Evolutionary conservation across 1,284 basidiomycete species (phyloP).

Genomic region (Wallemia hederae): DNA sequence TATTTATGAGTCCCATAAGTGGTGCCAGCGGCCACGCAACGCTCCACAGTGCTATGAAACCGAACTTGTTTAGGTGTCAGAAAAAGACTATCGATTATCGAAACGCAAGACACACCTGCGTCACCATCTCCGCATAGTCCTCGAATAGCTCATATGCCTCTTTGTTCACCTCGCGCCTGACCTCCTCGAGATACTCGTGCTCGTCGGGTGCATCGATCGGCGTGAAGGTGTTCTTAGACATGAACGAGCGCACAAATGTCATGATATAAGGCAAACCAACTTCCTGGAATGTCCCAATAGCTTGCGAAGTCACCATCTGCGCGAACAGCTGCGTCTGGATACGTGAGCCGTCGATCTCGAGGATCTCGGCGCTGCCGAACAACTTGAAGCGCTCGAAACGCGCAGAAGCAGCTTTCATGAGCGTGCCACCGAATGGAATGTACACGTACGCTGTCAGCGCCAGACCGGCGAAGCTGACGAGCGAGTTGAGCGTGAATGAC

Average conservation of each 20-base stretch:
- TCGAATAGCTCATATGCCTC: slow-evolving; percentile 51
- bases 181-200: slow-evolving; percentile 38
- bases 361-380: slow-evolving; percentile 14
- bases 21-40: slow-evolving; percentile 82
- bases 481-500: slow-evolving; percentile 58
- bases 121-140: slow-evolving; percentile 88
- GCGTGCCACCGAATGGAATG: slow-evolving; percentile 41
- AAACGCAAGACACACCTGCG: slow-evolving; percentile 19
- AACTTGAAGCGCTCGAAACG: not conserved
- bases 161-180: slow-evolving; percentile 44
- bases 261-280: not conserved
- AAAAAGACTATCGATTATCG: too few species aligned
- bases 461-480: slow-evolving; percentile 66
- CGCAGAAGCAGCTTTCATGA: slow-evolving; percentile 4
- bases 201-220: slow-evolving; percentile 16
- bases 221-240: not conserved
- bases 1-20: slow-evolving; percentile 51
- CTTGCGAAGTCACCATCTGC: not conserved
- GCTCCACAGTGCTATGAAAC: slow-evolving; percentile 70
- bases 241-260: not conserved
- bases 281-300: not conserved
- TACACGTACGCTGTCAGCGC: slow-evolving; percentile 66
- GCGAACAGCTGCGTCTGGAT: not conserved
- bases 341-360: not conserved
- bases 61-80: slow-evolving; percentile 34